phyloP scores from a whole-genome alignment of 495 filamentous ascomycete species.

The Saxophila tyrrhenica region DNA sequence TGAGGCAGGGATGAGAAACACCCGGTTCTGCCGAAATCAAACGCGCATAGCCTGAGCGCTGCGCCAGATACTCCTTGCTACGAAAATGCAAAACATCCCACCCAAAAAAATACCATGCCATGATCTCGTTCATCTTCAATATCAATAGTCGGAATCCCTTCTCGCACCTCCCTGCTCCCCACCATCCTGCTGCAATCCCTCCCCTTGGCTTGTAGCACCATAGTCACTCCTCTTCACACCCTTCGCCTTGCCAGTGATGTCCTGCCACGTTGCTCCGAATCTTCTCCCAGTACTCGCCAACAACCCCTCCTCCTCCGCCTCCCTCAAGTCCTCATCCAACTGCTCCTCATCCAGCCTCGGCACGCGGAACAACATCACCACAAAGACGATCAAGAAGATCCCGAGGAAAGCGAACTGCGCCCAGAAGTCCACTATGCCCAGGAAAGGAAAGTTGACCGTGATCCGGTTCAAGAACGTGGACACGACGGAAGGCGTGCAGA shows the following conservation, averaged over 20 bases:
- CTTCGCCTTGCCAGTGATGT: conserved; percentile 52
- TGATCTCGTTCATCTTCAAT: neutral
- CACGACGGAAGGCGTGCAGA: conserved; percentile 83
- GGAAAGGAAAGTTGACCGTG: conserved; percentile 91
- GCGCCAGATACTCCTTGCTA: neutral
- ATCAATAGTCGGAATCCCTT: conserved; percentile 7
- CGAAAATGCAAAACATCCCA: neutral
- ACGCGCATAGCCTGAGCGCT: too few relatives aligned
- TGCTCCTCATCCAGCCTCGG: conserved; percentile 63
- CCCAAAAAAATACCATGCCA: neutral
- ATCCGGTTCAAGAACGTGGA: conserved; percentile 88
- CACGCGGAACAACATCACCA: conserved; percentile 65
- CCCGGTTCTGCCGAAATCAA: too few relatives aligned
- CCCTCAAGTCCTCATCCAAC: conserved; percentile 78
- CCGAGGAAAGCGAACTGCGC: conserved; percentile 85
- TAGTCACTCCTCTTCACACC: conserved; percentile 20
- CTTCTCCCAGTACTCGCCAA: conserved; percentile 68
- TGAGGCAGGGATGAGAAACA: too few relatives aligned
- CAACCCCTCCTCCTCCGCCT: conserved; percentile 89
- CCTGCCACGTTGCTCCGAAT: conserved; percentile 78
- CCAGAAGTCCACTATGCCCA: conserved; percentile 91
- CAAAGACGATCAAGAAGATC: conserved; percentile 68
- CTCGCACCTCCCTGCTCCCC: conserved; percentile 6
- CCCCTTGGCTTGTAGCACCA: conserved; percentile 8
- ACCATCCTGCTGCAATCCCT: neutral